Evolutionary conservation across 129 eudicot species (phyloP).

Genomic region (Artemisia annua): DNA sequence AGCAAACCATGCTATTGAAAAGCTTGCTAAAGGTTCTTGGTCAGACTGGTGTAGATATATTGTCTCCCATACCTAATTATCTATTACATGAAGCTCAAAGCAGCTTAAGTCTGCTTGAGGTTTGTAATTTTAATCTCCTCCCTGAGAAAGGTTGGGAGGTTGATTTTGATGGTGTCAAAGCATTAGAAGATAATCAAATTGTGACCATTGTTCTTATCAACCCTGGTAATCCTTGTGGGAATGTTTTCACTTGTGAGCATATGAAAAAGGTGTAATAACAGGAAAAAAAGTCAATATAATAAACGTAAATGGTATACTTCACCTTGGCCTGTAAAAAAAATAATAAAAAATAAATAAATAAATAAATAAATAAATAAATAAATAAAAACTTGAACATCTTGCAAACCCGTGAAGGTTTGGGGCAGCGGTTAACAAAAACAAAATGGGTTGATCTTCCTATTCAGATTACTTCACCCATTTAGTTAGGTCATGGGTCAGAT

Average conservation of each 20-base stretch:
- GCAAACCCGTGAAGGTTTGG: too few species aligned
- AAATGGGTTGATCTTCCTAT: too few species aligned
- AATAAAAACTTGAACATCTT: too few species aligned
- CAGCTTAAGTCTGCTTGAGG: constrained; percentile 38
- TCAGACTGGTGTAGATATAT: constrained; percentile 48
- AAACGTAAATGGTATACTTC: too few species aligned
- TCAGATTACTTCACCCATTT: too few species aligned
- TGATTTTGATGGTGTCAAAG: constrained; percentile 47
- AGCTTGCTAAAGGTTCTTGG: constrained; percentile 45
- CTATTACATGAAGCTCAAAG: constrained; percentile 48
- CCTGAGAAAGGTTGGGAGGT: constrained; percentile 65
- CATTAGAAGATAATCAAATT: constrained; percentile 50
- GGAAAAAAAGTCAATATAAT: too few species aligned
- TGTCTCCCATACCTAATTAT: constrained; percentile 55
- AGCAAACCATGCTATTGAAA: constrained; percentile 50
- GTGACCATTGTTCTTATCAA: constrained; percentile 56
- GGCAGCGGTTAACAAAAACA: too few species aligned
- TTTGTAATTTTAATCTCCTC: constrained; percentile 52
- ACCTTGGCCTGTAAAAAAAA: too few species aligned
- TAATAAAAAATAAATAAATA: too few species aligned
- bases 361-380: too few species aligned
- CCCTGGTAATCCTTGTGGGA: constrained; percentile 75
- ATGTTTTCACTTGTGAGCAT: constrained; percentile 45
- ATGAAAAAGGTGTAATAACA: constrained; percentile 55
- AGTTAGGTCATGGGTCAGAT: too few species aligned